Base-by-base conservation (phyloP, 169 alveolate genomes). In the Cryptosporidium sp. region DNA sequence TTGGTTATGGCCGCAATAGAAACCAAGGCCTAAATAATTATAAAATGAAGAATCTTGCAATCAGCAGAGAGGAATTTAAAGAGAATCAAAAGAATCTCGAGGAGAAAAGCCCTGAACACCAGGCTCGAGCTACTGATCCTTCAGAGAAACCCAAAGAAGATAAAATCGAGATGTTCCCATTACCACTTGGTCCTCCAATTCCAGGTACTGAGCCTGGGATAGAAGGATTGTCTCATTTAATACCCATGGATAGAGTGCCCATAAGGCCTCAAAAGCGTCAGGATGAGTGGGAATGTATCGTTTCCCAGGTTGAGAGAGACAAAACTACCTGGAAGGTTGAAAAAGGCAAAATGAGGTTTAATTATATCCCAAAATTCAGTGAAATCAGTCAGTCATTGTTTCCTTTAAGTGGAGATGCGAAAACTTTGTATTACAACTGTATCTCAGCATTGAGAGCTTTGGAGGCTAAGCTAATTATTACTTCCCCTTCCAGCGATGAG, bases 261-360 rank as follows among this genome's bases (percentile, higher is more conserved):
- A 1, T 16, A 14, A 80, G 89, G 5, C 89, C 89, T 37, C 89
- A 80, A 65, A 80, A 31, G 62, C 55, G 89, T 6, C 89, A 80
- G 37, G 89, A 80, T 41, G 89, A 80, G 68, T 80, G 89, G 89
- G 89, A 80, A 0, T 80, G 89, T 29, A 65, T 80, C 41, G 69
- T 39, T 1, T 80, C 89, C 2, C 89, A 80, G 37, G 67, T 80
- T 29, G 75, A 80, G 23, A 80, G 89, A 65, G 89, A 80, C 23
- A 62, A 59, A 33, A 48, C 41, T 35, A 52, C 69, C 5, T 80
- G 89, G 89, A 65, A 62, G 26, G 45, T 80, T 23, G 75, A 80
- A 80, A 80, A 39, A 29, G 89, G 89, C n/a, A 80, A 51, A 45
- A 65, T 65, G 69, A 58, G 89, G 37, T 80, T 45, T 65, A 80